Evolutionary conservation across 148 eudicot genomes (phyloP), one percentile per base, ranked within the genome.

Genomic region (Fagopyrum esculentum): DNA sequence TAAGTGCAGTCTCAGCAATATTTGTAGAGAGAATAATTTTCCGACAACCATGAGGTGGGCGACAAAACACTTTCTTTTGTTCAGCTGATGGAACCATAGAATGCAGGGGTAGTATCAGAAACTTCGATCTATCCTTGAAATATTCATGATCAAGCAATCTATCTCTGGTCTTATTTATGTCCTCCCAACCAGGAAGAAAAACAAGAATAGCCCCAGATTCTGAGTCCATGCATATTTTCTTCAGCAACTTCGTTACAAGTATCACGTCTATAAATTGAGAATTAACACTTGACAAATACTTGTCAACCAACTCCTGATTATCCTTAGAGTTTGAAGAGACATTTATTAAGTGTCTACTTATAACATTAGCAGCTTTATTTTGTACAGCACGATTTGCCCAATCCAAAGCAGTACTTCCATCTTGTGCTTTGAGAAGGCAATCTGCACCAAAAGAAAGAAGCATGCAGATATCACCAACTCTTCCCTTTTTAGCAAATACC

Each of bases 151-250:
- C 64, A 13, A 72, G 78, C 71, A 96, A 79, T 70, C 68, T 81
- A 73, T 88, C 89, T 35, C 85, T 81, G 73, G 84, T 88, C 80
- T 72, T 90, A 76, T 82, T 90, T 59, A 96, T 92, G 70, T 90
- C 98, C 74, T 96, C 95, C 99, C 98, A 96, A 3, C 99, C 97
- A 29, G 99, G 90, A 83, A 96, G 88, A 59, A 96, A 96, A 78
- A 96, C 84, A 71, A 96, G 95, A 66, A 92, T 81, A 54, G 98
- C 98, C 73, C 99, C 99, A 74, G 84, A 84, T 49, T 68, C 54
- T 5, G 97, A 89, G 70, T 92, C 95, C 6, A 8, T 56, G 75
- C 98, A 92, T 78, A 96, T 86, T 83, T 85, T 90, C 82, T 78
- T 87, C 74, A 96, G 72, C 74, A 96, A 85, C 77, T 90, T 72